These are phyloP conservation scores for Aphanomyces cochlioides DNA, from an alignment of 352 stramenopile genomes.

Conservation along the genomic window DNA sequence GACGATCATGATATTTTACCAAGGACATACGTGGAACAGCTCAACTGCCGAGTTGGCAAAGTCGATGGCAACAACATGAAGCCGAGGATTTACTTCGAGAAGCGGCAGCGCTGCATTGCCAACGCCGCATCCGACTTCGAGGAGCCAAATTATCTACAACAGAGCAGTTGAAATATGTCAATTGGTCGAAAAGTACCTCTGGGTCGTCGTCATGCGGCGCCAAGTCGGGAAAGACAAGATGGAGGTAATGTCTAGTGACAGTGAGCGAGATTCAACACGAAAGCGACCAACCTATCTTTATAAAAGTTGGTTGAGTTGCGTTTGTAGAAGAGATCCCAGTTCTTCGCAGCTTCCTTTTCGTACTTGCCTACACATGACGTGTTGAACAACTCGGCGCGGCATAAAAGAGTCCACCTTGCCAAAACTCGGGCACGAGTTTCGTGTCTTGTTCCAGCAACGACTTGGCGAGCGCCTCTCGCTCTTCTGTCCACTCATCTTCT, in stretches of 20 bases:
- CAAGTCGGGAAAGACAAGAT: slow-evolving; percentile 88
- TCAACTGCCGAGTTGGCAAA: slow-evolving; percentile 90
- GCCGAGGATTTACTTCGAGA: slow-evolving; percentile 85
- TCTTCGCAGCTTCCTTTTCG: slow-evolving; percentile 75
- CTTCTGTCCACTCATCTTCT: slow-evolving; percentile 78
- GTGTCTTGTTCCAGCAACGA: slow-evolving; percentile 68
- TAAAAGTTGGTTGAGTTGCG: slow-evolving; percentile 93
- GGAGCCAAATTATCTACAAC: slow-evolving; percentile 53
- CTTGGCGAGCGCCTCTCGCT: slow-evolving; percentile 65
- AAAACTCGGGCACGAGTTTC: slow-evolving; percentile 74
- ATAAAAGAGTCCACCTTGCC: slow-evolving; percentile 45
- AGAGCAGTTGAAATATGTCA: background rate
- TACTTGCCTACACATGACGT: slow-evolving; percentile 56
- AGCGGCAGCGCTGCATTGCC: slow-evolving; percentile 93
- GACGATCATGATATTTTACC: background rate
- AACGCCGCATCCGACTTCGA: slow-evolving; percentile 95
- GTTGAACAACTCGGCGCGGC: slow-evolving; percentile 25
- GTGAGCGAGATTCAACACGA: slow-evolving; percentile 1
- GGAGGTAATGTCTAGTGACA: slow-evolving; percentile 80
- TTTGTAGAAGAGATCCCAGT: slow-evolving; percentile 94
- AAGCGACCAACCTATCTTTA: slow-evolving; percentile 73
- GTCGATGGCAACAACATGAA: slow-evolving; percentile 89
- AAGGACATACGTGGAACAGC: slow-evolving; percentile 76
- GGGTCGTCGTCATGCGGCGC: slow-evolving; percentile 47
- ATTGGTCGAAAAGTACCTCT: background rate